Percentiles rank a stretch among this genome's conserved stretches.
These are phyloP conservation scores for Mycena metata DNA, from an alignment of 768 basidiomycete species.

Conservation along the genomic window DNA sequence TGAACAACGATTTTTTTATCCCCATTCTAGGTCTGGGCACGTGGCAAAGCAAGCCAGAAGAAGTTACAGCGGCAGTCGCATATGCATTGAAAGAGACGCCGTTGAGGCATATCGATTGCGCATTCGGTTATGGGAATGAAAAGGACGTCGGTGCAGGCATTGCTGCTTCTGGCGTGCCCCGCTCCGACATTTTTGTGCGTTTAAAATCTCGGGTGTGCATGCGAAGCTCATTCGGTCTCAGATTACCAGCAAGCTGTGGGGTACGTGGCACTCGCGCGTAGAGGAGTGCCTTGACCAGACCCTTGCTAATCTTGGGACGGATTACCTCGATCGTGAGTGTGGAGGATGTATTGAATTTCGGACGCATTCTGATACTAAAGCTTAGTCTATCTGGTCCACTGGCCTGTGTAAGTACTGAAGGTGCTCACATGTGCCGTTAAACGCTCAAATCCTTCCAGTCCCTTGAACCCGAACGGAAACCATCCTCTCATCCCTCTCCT, in stretches of 20 bases:
- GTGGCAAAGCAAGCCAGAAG: slow-evolving; percentile 83
- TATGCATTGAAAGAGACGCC: slow-evolving; percentile 80
- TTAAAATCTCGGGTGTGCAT: no score
- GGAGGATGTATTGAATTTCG: slow-evolving; percentile 32
- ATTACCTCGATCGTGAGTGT: slow-evolving; percentile 84
- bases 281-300: slow-evolving; percentile 83
- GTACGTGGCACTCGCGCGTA: slow-evolving; percentile 77
- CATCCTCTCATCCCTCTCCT: slow-evolving; percentile 70
- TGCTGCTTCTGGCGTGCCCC: slow-evolving; percentile 79
- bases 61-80: slow-evolving; percentile 79
- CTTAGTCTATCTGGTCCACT: slow-evolving; percentile 79
- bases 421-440: no score
- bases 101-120: slow-evolving; percentile 84
- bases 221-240: slow-evolving; percentile 40
- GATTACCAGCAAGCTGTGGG: slow-evolving; percentile 82
- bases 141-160: slow-evolving; percentile 88
- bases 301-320: slow-evolving; percentile 81
- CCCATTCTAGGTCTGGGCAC: no score
- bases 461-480: slow-evolving; percentile 78
- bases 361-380: slow-evolving; percentile 15
- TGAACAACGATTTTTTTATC: no score
- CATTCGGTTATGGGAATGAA: slow-evolving; percentile 77
- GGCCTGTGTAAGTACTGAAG: slow-evolving; percentile 66
- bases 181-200: slow-evolving; percentile 71
- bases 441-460: slow-evolving; percentile 19